phyloP scores from a whole-genome alignment of 495 filamentous ascomycete species.

The Chaetomium fimeti region DNA sequence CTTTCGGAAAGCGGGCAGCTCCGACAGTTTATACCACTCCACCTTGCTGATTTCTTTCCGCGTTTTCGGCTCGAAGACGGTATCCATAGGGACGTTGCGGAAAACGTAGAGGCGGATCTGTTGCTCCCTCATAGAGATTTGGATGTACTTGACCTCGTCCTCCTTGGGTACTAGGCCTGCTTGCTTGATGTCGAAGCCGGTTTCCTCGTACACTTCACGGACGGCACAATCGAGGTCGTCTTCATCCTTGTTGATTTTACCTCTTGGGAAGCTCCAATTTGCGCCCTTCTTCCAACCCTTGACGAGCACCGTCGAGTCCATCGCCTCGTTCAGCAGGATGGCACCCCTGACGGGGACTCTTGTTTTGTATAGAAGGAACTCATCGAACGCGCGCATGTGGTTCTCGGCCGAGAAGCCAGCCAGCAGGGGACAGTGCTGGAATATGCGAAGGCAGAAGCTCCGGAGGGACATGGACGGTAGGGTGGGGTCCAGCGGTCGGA shows the following conservation, averaged over 20 bases:
- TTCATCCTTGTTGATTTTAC: slow-evolving; percentile 97
- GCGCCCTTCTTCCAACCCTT: slow-evolving; percentile 97
- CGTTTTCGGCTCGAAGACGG: slow-evolving; percentile 81
- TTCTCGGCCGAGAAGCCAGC: slow-evolving; percentile 73
- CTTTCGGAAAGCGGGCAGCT: slow-evolving; percentile 79
- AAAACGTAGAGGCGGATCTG: slow-evolving; percentile 90
- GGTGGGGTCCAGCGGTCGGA: slow-evolving; percentile 81
- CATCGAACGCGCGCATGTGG: slow-evolving; percentile 76
- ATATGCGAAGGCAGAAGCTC: slow-evolving; percentile 81
- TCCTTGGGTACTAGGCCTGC: slow-evolving; percentile 70
- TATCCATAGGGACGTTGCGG: slow-evolving; percentile 78
- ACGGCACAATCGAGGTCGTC: slow-evolving; percentile 88
- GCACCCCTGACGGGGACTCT: slow-evolving; percentile 90
- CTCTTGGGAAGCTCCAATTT: slow-evolving; percentile 93
- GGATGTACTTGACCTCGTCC: slow-evolving; percentile 71
- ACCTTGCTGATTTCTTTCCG: slow-evolving; percentile 97
- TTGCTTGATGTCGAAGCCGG: slow-evolving; percentile 74
- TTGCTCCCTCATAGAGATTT: slow-evolving; percentile 87
- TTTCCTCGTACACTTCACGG: slow-evolving; percentile 93
- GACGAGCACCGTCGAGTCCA: slow-evolving; percentile 89
- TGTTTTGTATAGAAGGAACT: slow-evolving; percentile 91
- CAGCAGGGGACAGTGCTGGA: slow-evolving; percentile 87
- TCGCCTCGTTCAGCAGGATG: slow-evolving; percentile 83
- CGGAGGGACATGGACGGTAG: slow-evolving; percentile 81
- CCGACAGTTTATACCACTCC: slow-evolving; percentile 83